Percentiles rank a stretch among this genome's conserved stretches.
Conservation (phyloP, 495 filamentous ascomycete genomes). For the Evansstolkia leycettana region DNA sequence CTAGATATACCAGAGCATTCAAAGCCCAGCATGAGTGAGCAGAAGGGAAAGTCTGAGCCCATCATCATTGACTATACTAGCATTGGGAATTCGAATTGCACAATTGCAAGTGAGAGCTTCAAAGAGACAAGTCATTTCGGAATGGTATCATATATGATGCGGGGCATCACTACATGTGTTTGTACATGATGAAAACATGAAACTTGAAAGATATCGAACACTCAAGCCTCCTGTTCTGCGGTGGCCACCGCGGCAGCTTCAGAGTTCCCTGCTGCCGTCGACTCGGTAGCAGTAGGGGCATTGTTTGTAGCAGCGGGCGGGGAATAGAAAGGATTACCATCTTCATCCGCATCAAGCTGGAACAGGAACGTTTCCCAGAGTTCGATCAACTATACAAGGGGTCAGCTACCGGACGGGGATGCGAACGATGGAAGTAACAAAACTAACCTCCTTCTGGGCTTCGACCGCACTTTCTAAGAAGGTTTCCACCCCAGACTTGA, state of each 20-base stretch:
- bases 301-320: constrained; percentile 28
- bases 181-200: no score
- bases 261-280: constrained; percentile 11
- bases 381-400: constrained; percentile 72
- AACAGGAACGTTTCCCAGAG: constrained; percentile 97
- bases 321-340: constrained; percentile 66
- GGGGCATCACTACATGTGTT: no score
- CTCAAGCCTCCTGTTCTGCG: constrained; percentile 27
- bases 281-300: constrained; percentile 2
- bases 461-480: constrained; percentile 94
- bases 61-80: no score
- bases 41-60: no score
- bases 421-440: neutral
- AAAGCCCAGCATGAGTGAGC: no score
- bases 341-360: constrained; percentile 87
- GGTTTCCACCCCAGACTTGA: constrained; percentile 95
- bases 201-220: neutral
- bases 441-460: constrained; percentile 88
- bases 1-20: no score
- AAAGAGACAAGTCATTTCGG: no score
- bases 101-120: no score
- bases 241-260: constrained; percentile 21
- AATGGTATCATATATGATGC: no score
- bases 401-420: constrained; percentile 9
- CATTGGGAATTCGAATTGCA: no score